Conservation (phyloP, 176 grass and related monocot species). For the Leersia perrieri region DNA sequence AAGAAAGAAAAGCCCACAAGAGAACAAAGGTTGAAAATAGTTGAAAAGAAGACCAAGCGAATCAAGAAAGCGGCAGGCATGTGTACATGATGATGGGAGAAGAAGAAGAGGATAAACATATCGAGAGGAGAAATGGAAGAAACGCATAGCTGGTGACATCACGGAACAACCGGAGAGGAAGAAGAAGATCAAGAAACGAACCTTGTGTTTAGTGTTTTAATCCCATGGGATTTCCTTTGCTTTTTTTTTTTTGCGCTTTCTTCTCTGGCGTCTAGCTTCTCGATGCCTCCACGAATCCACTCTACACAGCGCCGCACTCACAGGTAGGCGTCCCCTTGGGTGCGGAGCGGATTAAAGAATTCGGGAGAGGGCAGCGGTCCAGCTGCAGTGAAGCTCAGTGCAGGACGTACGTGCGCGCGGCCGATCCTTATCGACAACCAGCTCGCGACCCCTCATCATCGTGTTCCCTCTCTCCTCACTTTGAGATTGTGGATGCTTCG, state of each 20-base stretch:
- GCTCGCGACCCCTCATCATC: background rate
- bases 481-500: background rate
- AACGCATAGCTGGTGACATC: conserved; percentile 26
- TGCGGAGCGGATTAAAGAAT: conserved; percentile 19
- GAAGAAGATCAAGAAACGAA: background rate
- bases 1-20: conserved; percentile 29
- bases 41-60: conserved; percentile 11
- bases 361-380: background rate
- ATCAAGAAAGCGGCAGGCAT: conserved; percentile 3
- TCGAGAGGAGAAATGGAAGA: background rate
- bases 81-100: background rate
- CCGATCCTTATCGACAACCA: conserved; percentile 38
- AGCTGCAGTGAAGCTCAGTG: conserved; percentile 11
- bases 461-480: background rate
- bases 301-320: too few species aligned
- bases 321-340: too few species aligned
- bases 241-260: background rate
- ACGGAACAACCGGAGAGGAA: background rate
- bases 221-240: conserved; percentile 10
- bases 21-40: conserved; percentile 34
- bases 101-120: background rate
- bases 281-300: too few species aligned
- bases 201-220: conserved; percentile 22
- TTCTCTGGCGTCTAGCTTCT: background rate
- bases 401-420: conserved; percentile 35